Percentiles rank a stretch among this genome's conserved stretches.
Evolutionary conservation across 495 filamentous ascomycete species (phyloP).

Genomic region (Trichoderma erinaceum): DNA sequence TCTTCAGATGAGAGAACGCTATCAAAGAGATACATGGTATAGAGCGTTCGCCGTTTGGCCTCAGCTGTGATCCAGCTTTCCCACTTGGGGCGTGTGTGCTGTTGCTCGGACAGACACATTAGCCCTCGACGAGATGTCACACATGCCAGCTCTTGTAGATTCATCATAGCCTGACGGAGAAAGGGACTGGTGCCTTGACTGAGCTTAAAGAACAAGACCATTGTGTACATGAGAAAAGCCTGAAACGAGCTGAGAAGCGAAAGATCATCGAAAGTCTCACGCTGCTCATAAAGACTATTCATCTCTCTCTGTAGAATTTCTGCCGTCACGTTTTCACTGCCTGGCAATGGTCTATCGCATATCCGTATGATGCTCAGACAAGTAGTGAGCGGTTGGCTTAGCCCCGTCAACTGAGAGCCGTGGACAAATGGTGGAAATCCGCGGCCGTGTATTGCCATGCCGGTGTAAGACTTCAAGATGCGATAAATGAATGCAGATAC

Average conservation of each 20-base stretch:
- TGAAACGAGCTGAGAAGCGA: slow-evolving; percentile 40
- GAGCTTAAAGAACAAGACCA: slow-evolving; percentile 38
- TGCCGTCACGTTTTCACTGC: slow-evolving; percentile 27
- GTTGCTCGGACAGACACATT: slow-evolving; percentile 36
- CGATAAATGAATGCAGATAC: slow-evolving; percentile 35
- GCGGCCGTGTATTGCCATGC: slow-evolving; percentile 32
- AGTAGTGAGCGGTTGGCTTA: slow-evolving; percentile 32
- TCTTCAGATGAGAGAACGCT: slow-evolving; percentile 37
- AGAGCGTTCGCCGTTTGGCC: slow-evolving; percentile 41
- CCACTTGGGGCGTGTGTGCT: slow-evolving; percentile 36
- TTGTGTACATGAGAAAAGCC: slow-evolving; percentile 42
- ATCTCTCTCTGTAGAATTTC: slow-evolving; percentile 1
- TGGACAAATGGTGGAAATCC: slow-evolving; percentile 39
- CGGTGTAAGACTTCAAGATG: slow-evolving; percentile 40
- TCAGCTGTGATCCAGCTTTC: slow-evolving; percentile 45
- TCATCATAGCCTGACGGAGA: slow-evolving; percentile 39
- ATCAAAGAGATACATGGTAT: slow-evolving; percentile 45
- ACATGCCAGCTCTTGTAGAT: slow-evolving; percentile 41
- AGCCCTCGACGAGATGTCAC: slow-evolving; percentile 32
- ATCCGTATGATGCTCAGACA: slow-evolving; percentile 41
- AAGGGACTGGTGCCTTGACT: slow-evolving; percentile 23
- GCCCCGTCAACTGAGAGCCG: slow-evolving; percentile 25
- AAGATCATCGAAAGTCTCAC: slow-evolving; percentile 31
- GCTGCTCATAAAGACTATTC: slow-evolving; percentile 27
- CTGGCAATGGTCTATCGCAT: slow-evolving; percentile 34